phyloP scores from a whole-genome alignment of 2,329 filamentous ascomycete genomes.

The Hymenotorrendiella dingleyae region DNA sequence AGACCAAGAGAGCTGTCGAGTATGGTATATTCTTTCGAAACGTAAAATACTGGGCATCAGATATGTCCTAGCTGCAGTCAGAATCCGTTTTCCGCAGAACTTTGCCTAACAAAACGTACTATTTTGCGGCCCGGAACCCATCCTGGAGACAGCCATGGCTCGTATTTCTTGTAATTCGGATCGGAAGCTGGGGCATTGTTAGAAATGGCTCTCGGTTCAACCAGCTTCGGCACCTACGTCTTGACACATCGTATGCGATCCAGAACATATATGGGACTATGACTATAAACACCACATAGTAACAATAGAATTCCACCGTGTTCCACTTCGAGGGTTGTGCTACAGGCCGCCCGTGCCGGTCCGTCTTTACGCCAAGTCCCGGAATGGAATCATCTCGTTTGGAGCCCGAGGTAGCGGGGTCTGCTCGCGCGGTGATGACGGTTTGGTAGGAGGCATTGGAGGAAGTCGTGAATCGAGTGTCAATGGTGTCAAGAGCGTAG shows the following conservation, averaged over 20 bases:
- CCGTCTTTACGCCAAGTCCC: conserved; percentile 30
- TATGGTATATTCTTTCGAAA: conserved; percentile 85
- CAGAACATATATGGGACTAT: conserved; percentile 85
- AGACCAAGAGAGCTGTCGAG: conserved; percentile 63
- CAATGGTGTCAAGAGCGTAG: conserved; percentile 63
- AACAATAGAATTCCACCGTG: conserved; percentile 79
- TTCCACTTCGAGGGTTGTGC: conserved; percentile 70
- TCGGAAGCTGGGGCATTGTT: conserved; percentile 57
- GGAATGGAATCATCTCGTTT: conserved; percentile 26
- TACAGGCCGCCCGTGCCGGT: conserved; percentile 38
- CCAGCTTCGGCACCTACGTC: conserved; percentile 50
- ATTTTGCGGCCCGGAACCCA: conserved; percentile 94
- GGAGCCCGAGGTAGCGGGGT: conserved; percentile 33
- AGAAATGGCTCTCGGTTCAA: conserved; percentile 7
- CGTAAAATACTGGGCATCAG: conserved; percentile 78
- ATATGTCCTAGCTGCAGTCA: conserved; percentile 61
- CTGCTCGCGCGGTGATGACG: conserved; percentile 45
- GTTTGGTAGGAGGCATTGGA: conserved; percentile 61
- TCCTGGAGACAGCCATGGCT: conserved; percentile 65
- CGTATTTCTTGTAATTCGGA: conserved; percentile 72
- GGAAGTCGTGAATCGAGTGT: conserved; percentile 66
- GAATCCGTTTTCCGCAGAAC: neutral
- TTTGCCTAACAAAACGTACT: conserved; percentile 40
- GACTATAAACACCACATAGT: conserved; percentile 62
- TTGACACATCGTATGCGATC: conserved; percentile 78